Conservation (phyloP, 2,329 filamentous ascomycete genomes). For the Boeremia exigua region DNA sequence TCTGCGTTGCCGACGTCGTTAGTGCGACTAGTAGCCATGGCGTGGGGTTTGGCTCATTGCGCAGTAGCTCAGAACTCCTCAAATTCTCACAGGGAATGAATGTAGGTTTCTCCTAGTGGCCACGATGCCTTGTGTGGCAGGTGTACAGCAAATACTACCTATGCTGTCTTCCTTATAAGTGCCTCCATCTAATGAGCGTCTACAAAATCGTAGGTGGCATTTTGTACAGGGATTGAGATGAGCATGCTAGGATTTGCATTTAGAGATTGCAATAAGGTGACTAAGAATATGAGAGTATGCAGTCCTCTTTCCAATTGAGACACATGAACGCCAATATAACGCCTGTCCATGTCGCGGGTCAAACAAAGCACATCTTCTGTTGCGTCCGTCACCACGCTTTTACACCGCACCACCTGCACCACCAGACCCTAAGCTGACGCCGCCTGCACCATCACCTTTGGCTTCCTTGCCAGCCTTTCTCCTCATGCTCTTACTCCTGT, state of each 20-base stretch:
- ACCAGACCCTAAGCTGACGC: conserved; percentile 9
- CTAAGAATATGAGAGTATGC: too few species aligned
- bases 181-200: too few species aligned
- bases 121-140: too few species aligned
- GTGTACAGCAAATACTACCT: too few species aligned
- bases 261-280: not conserved
- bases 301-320: too few species aligned
- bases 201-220: not conserved
- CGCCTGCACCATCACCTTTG: conserved; percentile 13
- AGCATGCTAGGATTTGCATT: not conserved
- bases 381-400: not conserved
- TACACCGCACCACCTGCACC: conserved; percentile 19
- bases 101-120: too few species aligned
- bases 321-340: not conserved
- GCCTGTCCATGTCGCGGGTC: not conserved
- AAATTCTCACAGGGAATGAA: too few species aligned
- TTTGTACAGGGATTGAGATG: not conserved
- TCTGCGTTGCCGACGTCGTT: conserved; percentile 1
- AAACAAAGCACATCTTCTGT: not conserved
- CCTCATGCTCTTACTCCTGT: conserved; percentile 43
- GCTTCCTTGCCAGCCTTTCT: conserved; percentile 37
- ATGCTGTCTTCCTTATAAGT: too few species aligned
- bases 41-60: not conserved
- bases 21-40: conserved; percentile 1
- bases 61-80: not conserved